Evolutionary conservation across 2,329 filamentous ascomycete genomes (phyloP).

Genomic region (Exutisphaerella laricina): DNA sequence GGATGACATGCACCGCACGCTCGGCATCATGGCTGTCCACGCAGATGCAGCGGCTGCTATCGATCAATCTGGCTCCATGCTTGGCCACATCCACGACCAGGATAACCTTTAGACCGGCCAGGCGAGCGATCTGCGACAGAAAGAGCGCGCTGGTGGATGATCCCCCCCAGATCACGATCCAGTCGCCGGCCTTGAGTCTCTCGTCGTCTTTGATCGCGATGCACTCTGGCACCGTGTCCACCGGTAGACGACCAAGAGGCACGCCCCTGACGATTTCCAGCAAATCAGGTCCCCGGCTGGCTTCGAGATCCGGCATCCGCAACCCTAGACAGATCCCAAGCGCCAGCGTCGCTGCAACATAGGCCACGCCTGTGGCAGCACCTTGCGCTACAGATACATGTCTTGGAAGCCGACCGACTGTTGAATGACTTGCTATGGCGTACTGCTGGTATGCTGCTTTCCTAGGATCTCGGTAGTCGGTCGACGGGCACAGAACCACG

Average conservation of each 20-base stretch:
- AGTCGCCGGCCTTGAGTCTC: slow-evolving; percentile 11
- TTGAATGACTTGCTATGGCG: slow-evolving; percentile 40
- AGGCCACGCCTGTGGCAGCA: slow-evolving; percentile 39
- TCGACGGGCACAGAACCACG: slow-evolving; percentile 32
- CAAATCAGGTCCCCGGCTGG: slow-evolving; percentile 13
- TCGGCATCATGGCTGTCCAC: slow-evolving; percentile 18
- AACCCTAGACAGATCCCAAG: slow-evolving; percentile 40
- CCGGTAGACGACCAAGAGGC: slow-evolving; percentile 15
- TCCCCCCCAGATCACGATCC: slow-evolving; percentile 39
- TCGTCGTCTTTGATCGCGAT: slow-evolving; percentile 27
- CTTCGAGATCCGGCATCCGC: slow-evolving; percentile 18
- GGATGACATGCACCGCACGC: slow-evolving; percentile 15
- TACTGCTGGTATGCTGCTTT: slow-evolving; percentile 42
- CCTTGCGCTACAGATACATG: slow-evolving; percentile 33
- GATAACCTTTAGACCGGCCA: slow-evolving; percentile 35
- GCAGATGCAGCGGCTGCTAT: slow-evolving; percentile 13
- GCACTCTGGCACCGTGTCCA: slow-evolving; percentile 26
- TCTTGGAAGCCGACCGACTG: slow-evolving; percentile 37
- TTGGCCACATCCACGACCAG: slow-evolving; percentile 46
- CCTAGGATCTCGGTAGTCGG: slow-evolving; percentile 40
- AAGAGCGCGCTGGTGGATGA: slow-evolving; percentile 41
- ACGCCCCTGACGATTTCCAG: slow-evolving; percentile 37
- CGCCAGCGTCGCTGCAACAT: slow-evolving; percentile 40
- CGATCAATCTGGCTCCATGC: slow-evolving; percentile 17
- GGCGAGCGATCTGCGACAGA: slow-evolving; percentile 36